Base-by-base conservation (phyloP, 192 early-diverging fungal species). In the Linnemannia schmuckeri region DNA sequence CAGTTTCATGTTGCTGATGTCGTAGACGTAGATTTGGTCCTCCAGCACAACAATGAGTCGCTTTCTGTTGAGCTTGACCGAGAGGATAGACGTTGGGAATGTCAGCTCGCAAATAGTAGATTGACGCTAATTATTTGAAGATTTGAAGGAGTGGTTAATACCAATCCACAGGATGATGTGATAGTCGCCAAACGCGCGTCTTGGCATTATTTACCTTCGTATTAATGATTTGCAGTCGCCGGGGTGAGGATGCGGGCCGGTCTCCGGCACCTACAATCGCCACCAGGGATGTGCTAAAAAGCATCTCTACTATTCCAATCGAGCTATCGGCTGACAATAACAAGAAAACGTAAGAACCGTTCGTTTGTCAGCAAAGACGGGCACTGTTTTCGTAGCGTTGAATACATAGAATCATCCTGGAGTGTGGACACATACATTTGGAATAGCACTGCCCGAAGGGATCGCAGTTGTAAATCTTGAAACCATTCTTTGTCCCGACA, bases 1-100 rank as follows among this genome's bases (percentile, higher is more conserved):
- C 12, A 98, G 91, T 84, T 97, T 97, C 97, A 99, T 99, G 89
- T 99, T 99, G 85, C 94, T 93, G 72, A 98, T 98, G 82, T 99
- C 97, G 90, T 98, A 98, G 22, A 98, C 94, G 88, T 96, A 98
- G 72, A 98, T 97, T 78, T 96, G 96, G 89, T 98, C 96, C 85
- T 99, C 98, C 61, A 99, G 92, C 42, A 97, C 95, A 24, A 98
- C 97, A 61, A 98, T 93, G 13, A 99, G 90, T 66, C 97, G 92
- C 77, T 96, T 95, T 37, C 97, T 91, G 90, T 99, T 99, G 75
- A 99, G 92, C 88, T 98, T 98, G 22, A 99, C 97, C 0, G 97
- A 94, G 74, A 99, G 89, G 69, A 99, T 97, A 3, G 97, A 93
- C 0, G 96, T 97, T 4, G 95, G 94, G 83, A 98, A 99, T 7